phyloP scores from a whole-genome alignment of 176 grass and related monocot species.

The Alloteropsis semialata region DNA sequence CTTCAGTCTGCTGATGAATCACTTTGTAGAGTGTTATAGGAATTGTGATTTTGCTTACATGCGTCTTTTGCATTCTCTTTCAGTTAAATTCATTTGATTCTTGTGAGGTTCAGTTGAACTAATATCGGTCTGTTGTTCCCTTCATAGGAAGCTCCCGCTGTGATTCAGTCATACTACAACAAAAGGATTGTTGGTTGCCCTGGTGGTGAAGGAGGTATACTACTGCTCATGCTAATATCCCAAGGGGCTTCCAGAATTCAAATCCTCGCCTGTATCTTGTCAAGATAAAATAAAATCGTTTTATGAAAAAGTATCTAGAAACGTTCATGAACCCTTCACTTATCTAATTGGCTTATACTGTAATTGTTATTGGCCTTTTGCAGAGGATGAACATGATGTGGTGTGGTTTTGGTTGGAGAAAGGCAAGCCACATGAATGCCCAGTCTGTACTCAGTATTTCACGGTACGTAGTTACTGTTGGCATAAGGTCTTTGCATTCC shows the following conservation, averaged over 20 bases:
- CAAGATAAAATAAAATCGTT: background rate
- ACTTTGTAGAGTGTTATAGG: background rate
- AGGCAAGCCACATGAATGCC: slow-evolving; percentile 65
- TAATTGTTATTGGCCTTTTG: background rate
- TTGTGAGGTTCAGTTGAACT: background rate
- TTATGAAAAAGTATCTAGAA: background rate
- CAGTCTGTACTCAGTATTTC: slow-evolving; percentile 71
- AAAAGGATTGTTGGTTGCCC: slow-evolving; percentile 80
- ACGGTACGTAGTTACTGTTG: slow-evolving; percentile 33
- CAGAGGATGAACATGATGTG: slow-evolving; percentile 83
- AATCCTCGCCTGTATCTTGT: background rate
- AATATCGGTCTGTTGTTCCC: background rate
- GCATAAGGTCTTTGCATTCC: background rate
- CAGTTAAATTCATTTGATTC: slow-evolving; percentile 14
- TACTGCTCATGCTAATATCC: background rate
- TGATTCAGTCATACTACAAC: slow-evolving; percentile 61
- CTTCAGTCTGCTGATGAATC: background rate
- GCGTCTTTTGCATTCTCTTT: background rate
- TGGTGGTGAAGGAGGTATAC: slow-evolving; percentile 63
- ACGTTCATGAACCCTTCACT: background rate
- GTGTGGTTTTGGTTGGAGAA: slow-evolving; percentile 88
- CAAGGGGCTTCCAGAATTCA: background rate
- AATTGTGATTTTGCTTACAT: background rate
- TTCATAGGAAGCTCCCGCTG: slow-evolving; percentile 58
- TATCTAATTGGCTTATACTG: background rate